Conservation (phyloP, 345 rosid species). For the Turritis glabra region DNA sequence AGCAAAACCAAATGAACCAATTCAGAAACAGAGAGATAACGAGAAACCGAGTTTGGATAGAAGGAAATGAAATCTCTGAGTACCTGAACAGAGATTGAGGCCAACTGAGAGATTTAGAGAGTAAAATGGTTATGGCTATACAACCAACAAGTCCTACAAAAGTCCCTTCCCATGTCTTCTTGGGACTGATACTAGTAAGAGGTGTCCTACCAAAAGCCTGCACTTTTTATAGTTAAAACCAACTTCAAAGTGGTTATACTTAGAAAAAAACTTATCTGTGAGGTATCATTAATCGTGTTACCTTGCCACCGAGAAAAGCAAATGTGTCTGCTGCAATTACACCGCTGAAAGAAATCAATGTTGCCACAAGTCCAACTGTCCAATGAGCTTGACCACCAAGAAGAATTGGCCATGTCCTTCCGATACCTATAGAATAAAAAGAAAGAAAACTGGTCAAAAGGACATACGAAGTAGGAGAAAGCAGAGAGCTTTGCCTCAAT, state of each 20-base stretch:
- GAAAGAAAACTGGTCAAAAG: conserved; percentile 23
- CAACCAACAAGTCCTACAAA: conserved; percentile 81
- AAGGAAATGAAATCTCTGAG: conserved; percentile 28
- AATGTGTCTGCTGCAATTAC: conserved; percentile 87
- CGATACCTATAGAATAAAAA: conserved; percentile 47
- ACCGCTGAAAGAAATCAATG: conserved; percentile 78
- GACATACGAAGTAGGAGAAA: conserved; percentile 10
- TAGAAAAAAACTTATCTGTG: not conserved
- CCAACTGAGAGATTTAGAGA: conserved; percentile 73
- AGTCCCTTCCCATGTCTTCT: conserved; percentile 98
- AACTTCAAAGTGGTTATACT: not conserved
- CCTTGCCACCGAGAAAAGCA: conserved; percentile 96
- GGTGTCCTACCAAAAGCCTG: conserved; percentile 89
- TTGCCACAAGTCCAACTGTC: conserved; percentile 95
- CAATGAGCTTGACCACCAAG: conserved; percentile 93
- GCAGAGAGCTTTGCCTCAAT: not conserved
- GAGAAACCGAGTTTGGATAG: not conserved
- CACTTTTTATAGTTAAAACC: conserved; percentile 8
- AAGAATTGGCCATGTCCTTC: conserved; percentile 72
- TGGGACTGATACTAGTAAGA: conserved; percentile 81
- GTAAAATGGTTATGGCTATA: conserved; percentile 55
- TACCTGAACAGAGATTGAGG: conserved; percentile 82
- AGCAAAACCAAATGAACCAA: not conserved
- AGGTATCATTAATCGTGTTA: conserved; percentile 6
- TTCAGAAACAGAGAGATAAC: conserved; percentile 13